A percentile compares a stretch with the other conserved stretches of the same genome.
Conservation (phyloP, 768 basidiomycete genomes). For the Termitomyces sp. region DNA sequence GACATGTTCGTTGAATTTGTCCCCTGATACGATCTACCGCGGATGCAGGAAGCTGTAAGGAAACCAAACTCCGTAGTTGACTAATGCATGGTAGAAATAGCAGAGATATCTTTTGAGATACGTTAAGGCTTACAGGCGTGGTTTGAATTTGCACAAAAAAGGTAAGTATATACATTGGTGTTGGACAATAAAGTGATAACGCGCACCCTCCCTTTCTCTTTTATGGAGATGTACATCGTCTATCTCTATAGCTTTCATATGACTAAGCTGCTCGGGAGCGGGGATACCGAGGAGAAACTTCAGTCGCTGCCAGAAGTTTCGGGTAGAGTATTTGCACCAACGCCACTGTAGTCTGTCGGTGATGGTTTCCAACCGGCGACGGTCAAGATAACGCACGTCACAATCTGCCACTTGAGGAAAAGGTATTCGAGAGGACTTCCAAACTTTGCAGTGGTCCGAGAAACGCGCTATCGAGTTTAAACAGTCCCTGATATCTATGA, state of each 20-base stretch:
- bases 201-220: neutral
- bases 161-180: neutral
- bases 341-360: neutral
- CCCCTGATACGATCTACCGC: neutral
- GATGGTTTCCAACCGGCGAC: constrained; percentile 1
- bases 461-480: neutral
- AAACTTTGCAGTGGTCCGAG: neutral
- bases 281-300: constrained; percentile 7
- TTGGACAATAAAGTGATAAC: neutral
- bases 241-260: neutral
- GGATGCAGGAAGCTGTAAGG: neutral
- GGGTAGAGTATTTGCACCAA: neutral
- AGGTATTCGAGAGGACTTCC: neutral
- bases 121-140: neutral
- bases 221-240: neutral
- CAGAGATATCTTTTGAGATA: neutral
- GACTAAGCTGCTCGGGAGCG: neutral
- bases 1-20: neutral
- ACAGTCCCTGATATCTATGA: neutral
- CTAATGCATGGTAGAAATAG: neutral
- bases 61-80: neutral
- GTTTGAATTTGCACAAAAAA: neutral
- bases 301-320: neutral
- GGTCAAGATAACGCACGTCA: neutral
- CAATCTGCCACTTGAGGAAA: neutral